phyloP scores from a whole-genome alignment of 2,329 filamentous ascomycete genomes.

The Sclerotinia sclerotiorum region DNA sequence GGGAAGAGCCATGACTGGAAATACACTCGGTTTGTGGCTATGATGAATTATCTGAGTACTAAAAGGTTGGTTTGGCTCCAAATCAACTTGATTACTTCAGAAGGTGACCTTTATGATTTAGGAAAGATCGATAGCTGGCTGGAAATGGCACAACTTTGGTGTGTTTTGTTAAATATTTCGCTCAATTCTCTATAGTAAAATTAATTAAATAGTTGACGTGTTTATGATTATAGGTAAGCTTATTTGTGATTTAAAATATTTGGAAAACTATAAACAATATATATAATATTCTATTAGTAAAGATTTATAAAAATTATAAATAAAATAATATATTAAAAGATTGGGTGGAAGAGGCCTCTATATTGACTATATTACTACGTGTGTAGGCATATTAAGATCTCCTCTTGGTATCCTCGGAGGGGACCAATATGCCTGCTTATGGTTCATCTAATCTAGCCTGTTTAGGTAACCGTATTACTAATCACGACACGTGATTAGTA shows the following conservation, averaged over 20 bases:
- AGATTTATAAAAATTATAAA: background rate
- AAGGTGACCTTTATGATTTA: background rate
- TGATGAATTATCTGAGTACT: background rate
- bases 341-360: too few relatives aligned
- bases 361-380: too few relatives aligned
- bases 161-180: too few relatives aligned
- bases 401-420: too few relatives aligned
- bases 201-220: background rate
- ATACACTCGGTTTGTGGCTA: background rate
- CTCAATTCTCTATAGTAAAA: background rate
- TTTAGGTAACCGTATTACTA: too few relatives aligned
- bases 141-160: background rate
- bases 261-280: too few relatives aligned
- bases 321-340: background rate
- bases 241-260: too few relatives aligned
- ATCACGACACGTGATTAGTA: too few relatives aligned
- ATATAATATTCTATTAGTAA: too few relatives aligned
- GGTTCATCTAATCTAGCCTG: too few relatives aligned
- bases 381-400: too few relatives aligned
- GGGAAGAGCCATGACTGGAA: background rate
- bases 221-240: background rate
- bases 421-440: too few relatives aligned
- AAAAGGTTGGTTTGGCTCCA: background rate
- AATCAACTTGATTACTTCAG: background rate
- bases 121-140: background rate